Evolutionary conservation across 768 basidiomycete species (phyloP).

Genomic region (Lactarius akahatsu): DNA sequence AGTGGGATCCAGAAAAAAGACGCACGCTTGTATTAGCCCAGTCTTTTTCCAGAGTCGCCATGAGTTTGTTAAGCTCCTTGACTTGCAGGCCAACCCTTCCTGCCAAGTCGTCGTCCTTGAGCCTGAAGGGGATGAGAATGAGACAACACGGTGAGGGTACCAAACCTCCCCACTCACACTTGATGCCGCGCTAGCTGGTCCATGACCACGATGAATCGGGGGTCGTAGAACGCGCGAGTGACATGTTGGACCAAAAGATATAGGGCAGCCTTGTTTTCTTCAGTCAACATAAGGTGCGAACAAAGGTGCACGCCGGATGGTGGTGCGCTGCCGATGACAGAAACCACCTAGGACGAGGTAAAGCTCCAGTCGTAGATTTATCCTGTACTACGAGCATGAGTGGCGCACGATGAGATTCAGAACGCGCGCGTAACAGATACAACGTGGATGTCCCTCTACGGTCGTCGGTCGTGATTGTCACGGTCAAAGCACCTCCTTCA

Average conservation of each 20-base stretch:
- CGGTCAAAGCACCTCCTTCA: background rate
- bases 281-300: conserved; percentile 41
- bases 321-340: conserved; percentile 9
- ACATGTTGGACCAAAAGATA: conserved; percentile 91
- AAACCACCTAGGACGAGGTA: conserved; percentile 10
- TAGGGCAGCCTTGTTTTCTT: conserved; percentile 80
- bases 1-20: conserved; percentile 2
- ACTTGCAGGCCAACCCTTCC: conserved; percentile 85
- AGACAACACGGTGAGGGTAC: conserved; percentile 19
- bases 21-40: conserved; percentile 77
- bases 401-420: conserved; percentile 18
- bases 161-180: conserved; percentile 71
- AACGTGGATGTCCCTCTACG: background rate
- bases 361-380: conserved; percentile 5
- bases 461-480: conserved; percentile 19
- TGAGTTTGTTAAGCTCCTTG: conserved; percentile 88
- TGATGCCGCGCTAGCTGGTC: conserved; percentile 91
- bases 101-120: conserved; percentile 93
- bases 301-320: conserved; percentile 12
- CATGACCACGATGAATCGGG: conserved; percentile 86
- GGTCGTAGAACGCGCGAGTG: conserved; percentile 91
- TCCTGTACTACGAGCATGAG: conserved; percentile 25
- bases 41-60: conserved; percentile 77
- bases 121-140: conserved; percentile 46
- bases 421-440: conserved; percentile 26